phyloP scores from a whole-genome alignment of 768 basidiomycete genomes.

The Rhodotorula diobovata region DNA sequence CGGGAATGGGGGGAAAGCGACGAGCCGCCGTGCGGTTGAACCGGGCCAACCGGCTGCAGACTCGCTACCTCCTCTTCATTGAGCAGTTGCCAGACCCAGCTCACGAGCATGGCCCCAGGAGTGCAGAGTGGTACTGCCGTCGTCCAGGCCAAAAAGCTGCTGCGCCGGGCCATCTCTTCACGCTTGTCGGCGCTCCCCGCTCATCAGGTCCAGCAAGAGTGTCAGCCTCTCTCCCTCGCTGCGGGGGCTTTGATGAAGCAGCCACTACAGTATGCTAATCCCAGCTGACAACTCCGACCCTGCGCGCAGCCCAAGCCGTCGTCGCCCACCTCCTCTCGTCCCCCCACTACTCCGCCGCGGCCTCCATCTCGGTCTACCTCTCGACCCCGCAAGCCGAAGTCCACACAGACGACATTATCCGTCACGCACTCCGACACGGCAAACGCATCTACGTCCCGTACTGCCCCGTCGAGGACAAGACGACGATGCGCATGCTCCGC shows the following conservation, averaged over 20 bases:
- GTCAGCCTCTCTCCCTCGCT: neutral
- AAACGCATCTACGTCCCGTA: conserved; percentile 34
- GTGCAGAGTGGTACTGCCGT: conserved; percentile 10
- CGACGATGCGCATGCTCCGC: conserved; percentile 34
- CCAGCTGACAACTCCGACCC: neutral
- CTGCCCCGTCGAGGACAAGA: conserved; percentile 32
- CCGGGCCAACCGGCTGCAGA: no score
- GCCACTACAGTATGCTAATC: no score
- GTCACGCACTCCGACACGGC: conserved; percentile 17
- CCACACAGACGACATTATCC: conserved; percentile 29
- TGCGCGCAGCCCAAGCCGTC: conserved; percentile 18
- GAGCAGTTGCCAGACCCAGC: no score
- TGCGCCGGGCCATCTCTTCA: neutral
- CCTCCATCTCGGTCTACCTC: conserved; percentile 27
- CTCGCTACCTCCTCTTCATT: no score
- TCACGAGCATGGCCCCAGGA: neutral
- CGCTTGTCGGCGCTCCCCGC: conserved; percentile 8
- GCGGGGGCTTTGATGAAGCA: no score
- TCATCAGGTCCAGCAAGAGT: neutral
- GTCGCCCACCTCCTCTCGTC: conserved; percentile 17
- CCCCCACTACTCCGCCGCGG: conserved; percentile 10
- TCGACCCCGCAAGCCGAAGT: conserved; percentile 21
- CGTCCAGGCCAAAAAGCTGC: conserved; percentile 18
- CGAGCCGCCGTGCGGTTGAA: no score
- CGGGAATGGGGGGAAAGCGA: no score